A percentile compares a stretch with the other conserved stretches of the same genome.
Evolutionary conservation across 495 filamentous ascomycete genomes (phyloP).

Genomic region (Aspergillus cavernicola): DNA sequence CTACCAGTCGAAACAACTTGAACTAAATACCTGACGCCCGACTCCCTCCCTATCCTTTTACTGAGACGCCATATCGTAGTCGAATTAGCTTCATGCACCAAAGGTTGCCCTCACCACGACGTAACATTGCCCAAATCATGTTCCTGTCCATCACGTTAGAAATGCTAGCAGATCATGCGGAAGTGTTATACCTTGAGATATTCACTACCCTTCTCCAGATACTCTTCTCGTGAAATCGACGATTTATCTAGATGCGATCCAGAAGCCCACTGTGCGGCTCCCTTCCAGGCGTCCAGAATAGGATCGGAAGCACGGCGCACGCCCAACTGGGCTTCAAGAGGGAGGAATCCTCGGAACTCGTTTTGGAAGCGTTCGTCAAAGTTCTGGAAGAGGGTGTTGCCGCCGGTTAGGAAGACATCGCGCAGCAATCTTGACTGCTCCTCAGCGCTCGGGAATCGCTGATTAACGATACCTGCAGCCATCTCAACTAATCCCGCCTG

Average conservation of each 20-base stretch:
- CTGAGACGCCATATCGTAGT: neutral
- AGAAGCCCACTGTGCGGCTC: constrained; percentile 76
- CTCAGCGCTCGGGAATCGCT: constrained; percentile 60
- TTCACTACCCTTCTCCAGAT: constrained; percentile 77
- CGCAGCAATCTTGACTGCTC: constrained; percentile 63
- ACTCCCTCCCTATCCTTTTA: neutral
- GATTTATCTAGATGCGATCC: constrained; percentile 30
- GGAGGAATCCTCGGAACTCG: constrained; percentile 69
- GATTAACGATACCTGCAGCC: constrained; percentile 75
- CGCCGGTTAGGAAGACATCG: constrained; percentile 91
- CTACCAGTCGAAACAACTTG: neutral
- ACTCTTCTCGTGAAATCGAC: constrained; percentile 68
- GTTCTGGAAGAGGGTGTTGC: constrained; percentile 79
- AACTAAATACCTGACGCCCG: neutral
- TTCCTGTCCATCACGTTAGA: constrained; percentile 49
- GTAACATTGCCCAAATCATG: constrained; percentile 74
- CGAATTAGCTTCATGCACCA: neutral
- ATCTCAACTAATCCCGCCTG: constrained; percentile 93
- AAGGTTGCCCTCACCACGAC: constrained; percentile 23
- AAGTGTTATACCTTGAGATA: constrained; percentile 67
- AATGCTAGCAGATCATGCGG: neutral
- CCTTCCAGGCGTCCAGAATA: constrained; percentile 85
- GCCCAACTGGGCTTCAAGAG: constrained; percentile 57
- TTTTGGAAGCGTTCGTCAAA: constrained; percentile 79
- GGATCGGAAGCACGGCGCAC: constrained; percentile 71